phyloP scores from a whole-genome alignment of 1,284 basidiomycete genomes.

The Agaricales sp. region DNA sequence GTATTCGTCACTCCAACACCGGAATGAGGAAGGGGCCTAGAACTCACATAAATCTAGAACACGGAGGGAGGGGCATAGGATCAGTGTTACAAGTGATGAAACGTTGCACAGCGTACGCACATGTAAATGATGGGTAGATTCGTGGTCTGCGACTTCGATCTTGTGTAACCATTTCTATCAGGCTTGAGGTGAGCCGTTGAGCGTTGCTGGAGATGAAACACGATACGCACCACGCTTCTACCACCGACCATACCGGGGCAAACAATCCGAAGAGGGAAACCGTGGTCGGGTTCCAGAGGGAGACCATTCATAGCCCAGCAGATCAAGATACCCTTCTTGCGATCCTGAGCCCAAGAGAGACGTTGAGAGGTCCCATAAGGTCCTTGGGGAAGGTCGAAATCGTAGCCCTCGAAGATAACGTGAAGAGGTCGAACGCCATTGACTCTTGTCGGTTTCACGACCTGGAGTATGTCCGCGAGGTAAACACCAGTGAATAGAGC shows the following conservation, averaged over 20 bases:
- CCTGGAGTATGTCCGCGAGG: conserved; percentile 46
- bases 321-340: conserved; percentile 46
- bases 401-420: conserved; percentile 56
- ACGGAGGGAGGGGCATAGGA: too few relatives aligned
- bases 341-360: conserved; percentile 37
- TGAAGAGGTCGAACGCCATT: conserved; percentile 28
- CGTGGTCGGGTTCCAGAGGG: conserved; percentile 54
- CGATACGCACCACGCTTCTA: conserved; percentile 25
- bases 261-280: conserved; percentile 51
- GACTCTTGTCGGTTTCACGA: conserved; percentile 30
- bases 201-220: background rate
- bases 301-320: conserved; percentile 56
- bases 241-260: conserved; percentile 63
- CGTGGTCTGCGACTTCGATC: conserved; percentile 43
- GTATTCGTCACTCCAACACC: too few relatives aligned
- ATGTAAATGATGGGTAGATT: conserved; percentile 45
- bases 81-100: too few relatives aligned
- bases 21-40: conserved; percentile 13
- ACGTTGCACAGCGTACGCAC: background rate
- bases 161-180: conserved; percentile 46
- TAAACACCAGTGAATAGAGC: conserved; percentile 62
- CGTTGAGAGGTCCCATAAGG: conserved; percentile 55
- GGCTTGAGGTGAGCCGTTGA: conserved; percentile 10
- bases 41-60: conserved; percentile 9
- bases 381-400: conserved; percentile 50